Conservation (phyloP, 1,139 yeast species). For the Pichia inconspicua region DNA sequence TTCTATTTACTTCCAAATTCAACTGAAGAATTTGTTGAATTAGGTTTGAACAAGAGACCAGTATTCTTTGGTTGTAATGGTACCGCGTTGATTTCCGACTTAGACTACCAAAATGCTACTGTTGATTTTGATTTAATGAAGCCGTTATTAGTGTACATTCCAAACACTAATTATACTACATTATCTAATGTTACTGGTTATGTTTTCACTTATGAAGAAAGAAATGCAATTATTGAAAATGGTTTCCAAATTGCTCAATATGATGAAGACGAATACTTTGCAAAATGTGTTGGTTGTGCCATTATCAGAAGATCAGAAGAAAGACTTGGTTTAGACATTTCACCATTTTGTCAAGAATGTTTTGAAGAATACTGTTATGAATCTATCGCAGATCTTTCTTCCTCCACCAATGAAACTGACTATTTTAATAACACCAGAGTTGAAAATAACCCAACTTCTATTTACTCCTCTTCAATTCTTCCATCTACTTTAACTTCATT, state of each 20-base stretch:
- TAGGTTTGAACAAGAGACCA: conserved; percentile 41
- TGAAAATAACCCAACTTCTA: conserved; percentile 15
- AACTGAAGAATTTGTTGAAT: conserved; percentile 32
- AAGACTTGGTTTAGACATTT: conserved; percentile 26
- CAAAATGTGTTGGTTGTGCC: conserved; percentile 54
- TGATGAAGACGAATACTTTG: conserved; percentile 29
- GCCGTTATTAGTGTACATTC: conserved; percentile 48
- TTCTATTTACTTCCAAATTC: conserved; percentile 45
- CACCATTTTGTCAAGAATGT: conserved; percentile 32
- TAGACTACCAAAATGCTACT: conserved; percentile 19
- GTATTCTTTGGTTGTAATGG: conserved; percentile 46
- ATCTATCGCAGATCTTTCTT: neutral
- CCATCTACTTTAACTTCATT: conserved; percentile 14
- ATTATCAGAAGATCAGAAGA: conserved; percentile 50
- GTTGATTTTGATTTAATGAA: conserved; percentile 33
- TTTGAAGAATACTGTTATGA: conserved; percentile 33
- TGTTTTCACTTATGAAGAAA: conserved; percentile 37
- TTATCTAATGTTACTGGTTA: conserved; percentile 42
- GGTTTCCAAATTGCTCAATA: conserved; percentile 51
- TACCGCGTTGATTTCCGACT: conserved; percentile 26
- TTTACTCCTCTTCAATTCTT: conserved; percentile 14
- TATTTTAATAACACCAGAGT: conserved; percentile 1
- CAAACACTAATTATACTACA: conserved; percentile 42
- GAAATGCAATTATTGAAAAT: conserved; percentile 40
- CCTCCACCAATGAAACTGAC: neutral